Conservation (phyloP, 257 asterid genomes). For the Coffea eugenioides region DNA sequence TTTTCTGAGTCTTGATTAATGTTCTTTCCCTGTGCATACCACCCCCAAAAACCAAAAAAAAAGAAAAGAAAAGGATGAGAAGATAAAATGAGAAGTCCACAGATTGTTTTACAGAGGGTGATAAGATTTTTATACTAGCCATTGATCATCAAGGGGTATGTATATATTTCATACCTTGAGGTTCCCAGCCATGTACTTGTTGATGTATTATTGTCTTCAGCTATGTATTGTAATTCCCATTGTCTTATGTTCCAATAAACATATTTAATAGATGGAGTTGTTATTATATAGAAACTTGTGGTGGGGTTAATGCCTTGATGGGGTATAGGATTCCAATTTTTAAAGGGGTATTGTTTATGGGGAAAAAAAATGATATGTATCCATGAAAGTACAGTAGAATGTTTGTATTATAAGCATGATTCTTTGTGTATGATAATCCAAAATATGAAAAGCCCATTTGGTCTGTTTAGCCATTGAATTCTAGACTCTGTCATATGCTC, state of each 20-base stretch:
- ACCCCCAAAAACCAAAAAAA: too few relatives aligned
- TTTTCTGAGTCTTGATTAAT: constrained; percentile 12
- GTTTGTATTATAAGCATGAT: constrained; percentile 27
- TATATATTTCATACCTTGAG: constrained; percentile 33
- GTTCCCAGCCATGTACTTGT: constrained; percentile 10
- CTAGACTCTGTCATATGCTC: constrained; percentile 29
- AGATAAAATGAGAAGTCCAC: constrained; percentile 24
- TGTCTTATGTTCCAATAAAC: constrained; percentile 25
- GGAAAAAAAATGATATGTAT: background rate
- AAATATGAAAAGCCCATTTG: constrained; percentile 4
- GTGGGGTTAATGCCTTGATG: constrained; percentile 1
- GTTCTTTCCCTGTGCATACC: constrained; percentile 46
- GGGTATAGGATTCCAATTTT: constrained; percentile 1
- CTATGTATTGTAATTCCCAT: constrained; percentile 10
- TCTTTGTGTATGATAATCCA: constrained; percentile 8
- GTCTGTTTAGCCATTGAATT: constrained; percentile 22
- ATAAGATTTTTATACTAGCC: constrained; percentile 24
- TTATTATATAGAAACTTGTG: background rate
- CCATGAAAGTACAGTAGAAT: constrained; percentile 5
- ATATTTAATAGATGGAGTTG: background rate
- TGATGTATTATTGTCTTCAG: constrained; percentile 20
- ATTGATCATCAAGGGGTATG: constrained; percentile 29
- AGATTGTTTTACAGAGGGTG: constrained; percentile 19
- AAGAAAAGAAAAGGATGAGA: background rate
- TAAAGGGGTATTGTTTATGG: background rate